A percentile compares a stretch with the other conserved stretches of the same genome.
phyloP scores from a whole-genome alignment of 2,329 filamentous ascomycete genomes.

The Penicillium freii region DNA sequence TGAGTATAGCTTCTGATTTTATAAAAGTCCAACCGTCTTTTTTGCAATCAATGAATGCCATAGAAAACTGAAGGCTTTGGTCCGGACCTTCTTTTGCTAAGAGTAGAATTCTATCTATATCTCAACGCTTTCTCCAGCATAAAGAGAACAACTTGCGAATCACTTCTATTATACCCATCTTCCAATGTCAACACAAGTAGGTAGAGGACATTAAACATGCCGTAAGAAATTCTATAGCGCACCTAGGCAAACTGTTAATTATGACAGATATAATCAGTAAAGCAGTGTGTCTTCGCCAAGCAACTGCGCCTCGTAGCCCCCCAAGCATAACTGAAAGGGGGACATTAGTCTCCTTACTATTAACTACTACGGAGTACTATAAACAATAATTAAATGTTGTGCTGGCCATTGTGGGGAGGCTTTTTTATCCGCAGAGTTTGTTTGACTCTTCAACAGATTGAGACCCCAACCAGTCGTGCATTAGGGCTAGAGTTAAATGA shows the following conservation, averaged over 20 bases:
- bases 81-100: background rate
- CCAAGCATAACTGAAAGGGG: background rate
- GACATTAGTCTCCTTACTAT: background rate
- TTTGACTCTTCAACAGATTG: constrained; percentile 3
- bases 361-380: background rate
- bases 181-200: background rate
- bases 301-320: background rate
- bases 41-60: background rate
- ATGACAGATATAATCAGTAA: constrained; percentile 6
- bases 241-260: background rate
- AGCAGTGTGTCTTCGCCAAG: background rate
- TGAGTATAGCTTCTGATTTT: background rate
- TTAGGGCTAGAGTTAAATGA: constrained; percentile 1
- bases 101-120: background rate
- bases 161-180: background rate
- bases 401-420: background rate
- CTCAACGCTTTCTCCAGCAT: background rate
- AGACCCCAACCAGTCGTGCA: background rate
- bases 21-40: background rate
- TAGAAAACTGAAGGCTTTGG: background rate
- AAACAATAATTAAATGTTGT: background rate
- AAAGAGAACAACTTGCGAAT: background rate
- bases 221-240: background rate
- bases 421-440: background rate
- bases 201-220: background rate